A percentile compares a stretch with the other conserved stretches of the same genome.
Conservation (phyloP, 768 basidiomycete genomes). For the Tulasnella sp. region DNA sequence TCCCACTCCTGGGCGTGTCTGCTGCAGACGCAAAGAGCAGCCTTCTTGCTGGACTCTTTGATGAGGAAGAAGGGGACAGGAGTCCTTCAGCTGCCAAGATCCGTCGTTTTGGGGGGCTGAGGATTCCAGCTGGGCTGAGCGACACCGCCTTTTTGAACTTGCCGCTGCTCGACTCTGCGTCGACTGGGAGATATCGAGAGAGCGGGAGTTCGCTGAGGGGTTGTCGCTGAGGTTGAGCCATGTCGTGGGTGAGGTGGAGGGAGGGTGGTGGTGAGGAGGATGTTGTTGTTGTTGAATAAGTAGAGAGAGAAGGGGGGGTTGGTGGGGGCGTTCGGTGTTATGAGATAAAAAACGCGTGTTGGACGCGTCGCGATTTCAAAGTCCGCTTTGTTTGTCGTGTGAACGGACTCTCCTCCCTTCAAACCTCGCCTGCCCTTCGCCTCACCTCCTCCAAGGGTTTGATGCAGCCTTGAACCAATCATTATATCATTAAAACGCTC, state of each 20-base stretch:
- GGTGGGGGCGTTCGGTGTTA: not conserved
- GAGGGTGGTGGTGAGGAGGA: not conserved
- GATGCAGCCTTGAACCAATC: no score
- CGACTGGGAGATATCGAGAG: slow-evolving; percentile 5
- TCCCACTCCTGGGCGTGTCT: not conserved
- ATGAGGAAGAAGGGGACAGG: slow-evolving; percentile 21
- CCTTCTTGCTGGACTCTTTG: slow-evolving; percentile 26
- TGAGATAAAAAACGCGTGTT: slow-evolving; percentile 13
- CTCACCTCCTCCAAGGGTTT: not conserved
- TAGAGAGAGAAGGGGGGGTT: not conserved
- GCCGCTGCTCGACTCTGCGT: not conserved
- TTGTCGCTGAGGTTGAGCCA: slow-evolving; percentile 20
- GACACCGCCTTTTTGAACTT: slow-evolving; percentile 12
- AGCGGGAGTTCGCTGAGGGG: slow-evolving; percentile 24
- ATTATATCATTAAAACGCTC: not conserved
- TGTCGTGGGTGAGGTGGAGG: not conserved
- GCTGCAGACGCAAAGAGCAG: slow-evolving; percentile 19
- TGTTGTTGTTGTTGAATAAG: slow-evolving; percentile 13
- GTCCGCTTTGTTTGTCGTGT: slow-evolving; percentile 10
- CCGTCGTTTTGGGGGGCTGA: slow-evolving; percentile 24
- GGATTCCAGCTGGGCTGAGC: slow-evolving; percentile 18
- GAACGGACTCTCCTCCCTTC: not conserved
- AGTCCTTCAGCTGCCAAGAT: slow-evolving; percentile 24
- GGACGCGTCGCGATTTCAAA: slow-evolving; percentile 21
- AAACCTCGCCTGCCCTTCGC: not conserved